phyloP scores from a whole-genome alignment of 2,329 filamentous ascomycete genomes.

The Aciculosporium take region DNA sequence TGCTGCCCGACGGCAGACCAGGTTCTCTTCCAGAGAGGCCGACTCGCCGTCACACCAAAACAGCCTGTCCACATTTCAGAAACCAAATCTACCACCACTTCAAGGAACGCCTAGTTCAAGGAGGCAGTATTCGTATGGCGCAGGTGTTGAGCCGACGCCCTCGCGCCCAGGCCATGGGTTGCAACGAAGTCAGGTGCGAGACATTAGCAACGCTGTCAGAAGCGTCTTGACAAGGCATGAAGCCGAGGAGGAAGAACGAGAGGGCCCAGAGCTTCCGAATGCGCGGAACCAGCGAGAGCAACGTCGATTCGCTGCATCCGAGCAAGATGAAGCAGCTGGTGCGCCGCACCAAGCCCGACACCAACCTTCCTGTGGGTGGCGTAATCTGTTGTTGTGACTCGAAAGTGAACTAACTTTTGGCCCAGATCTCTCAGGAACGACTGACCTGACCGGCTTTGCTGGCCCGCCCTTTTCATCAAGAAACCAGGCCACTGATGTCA shows the following conservation, averaged over 20 bases:
- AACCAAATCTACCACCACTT: conserved; percentile 14
- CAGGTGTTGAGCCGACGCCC: conserved; percentile 20
- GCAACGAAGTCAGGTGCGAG: conserved; percentile 10
- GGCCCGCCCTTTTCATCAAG: neutral
- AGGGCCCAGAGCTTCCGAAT: neutral
- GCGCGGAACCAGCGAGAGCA: neutral
- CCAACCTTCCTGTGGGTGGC: conserved; percentile 4
- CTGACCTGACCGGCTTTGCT: neutral
- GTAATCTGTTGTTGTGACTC: neutral
- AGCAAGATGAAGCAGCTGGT: conserved; percentile 12
- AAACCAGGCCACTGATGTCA: conserved; percentile 7
- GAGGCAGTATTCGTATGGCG: conserved; percentile 25
- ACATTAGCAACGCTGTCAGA: conserved; percentile 17
- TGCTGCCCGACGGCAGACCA: conserved; percentile 4
- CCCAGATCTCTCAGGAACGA: conserved; percentile 4
- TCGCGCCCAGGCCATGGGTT: conserved; percentile 8
- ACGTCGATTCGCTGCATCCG: neutral
- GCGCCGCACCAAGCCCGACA: neutral
- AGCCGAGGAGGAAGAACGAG: conserved; percentile 7
- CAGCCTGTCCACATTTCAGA: conserved; percentile 8
- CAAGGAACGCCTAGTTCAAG: conserved; percentile 22
- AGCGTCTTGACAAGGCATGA: conserved; percentile 12
- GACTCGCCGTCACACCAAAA: conserved; percentile 5
- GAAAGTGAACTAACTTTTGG: neutral
- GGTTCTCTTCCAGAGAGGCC: conserved; percentile 5